Base-by-base conservation (phyloP, 2,329 filamentous ascomycete species). In the Colletotrichum sp. region DNA sequence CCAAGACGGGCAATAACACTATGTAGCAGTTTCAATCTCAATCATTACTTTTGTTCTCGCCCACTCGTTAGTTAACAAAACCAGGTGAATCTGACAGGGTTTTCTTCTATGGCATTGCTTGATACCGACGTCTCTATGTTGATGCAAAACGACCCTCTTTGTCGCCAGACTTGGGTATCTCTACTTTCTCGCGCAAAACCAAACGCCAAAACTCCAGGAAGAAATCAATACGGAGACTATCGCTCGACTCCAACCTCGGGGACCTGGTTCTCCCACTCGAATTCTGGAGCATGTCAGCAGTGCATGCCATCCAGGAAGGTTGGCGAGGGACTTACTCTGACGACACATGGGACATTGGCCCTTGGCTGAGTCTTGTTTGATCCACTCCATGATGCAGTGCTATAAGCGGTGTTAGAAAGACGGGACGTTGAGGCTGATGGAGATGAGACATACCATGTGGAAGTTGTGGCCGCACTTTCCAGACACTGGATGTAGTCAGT, bases 301-400 rank as follows among this genome's bases (percentile, higher is more conserved):
- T 16, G n/a, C 24, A 18, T 28, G 9, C 32, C n/a, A 8, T 15
- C 28, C 3, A 32, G 39, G 26, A 12, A 18, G 4, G 30, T 64
- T 7, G 44, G 24, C n/a, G 55, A 74, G 10, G 64, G 4, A 81
- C 89, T 80, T 90, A 97, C 95, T 95, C 85, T 99, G 97, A 79
- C 97, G 92, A 83, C 97, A 99, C 97, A 99, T 99, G 32, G 97
- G 97, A 84, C 97, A 99, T 78, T 98, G 94, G 26, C 96, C 96
- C 81, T 96, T 96, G 32, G 96, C 95, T 15, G 95, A 93, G 78
- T 99, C 97, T 84, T 98, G 96, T 82, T 97, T 95, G 80, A 99
- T 95, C 97, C 97, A 99, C 81, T 96, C 95, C 80, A 94, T 90
- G 80, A 99, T 97, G 85, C 97, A 99, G 86, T 99, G 97, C 96